Evolutionary conservation across 129 eudicot genomes (phyloP).

Genomic region (Helichrysum umbraculigerum): DNA sequence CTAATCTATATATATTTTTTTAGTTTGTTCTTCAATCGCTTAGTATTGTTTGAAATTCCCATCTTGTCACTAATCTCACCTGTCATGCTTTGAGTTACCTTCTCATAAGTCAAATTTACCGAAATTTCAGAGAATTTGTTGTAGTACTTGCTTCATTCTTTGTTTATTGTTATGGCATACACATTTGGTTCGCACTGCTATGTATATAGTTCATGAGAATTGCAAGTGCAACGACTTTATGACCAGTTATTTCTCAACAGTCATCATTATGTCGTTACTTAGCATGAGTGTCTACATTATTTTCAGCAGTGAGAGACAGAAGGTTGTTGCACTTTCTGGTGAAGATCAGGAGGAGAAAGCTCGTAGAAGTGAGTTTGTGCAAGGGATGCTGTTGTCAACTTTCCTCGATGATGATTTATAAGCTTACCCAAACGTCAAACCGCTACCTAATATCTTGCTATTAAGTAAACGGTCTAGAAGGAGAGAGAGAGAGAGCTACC

Average conservation of each 20-base stretch:
- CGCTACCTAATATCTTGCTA: not conserved
- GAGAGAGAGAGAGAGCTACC: constrained; percentile 18
- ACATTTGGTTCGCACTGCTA: not conserved
- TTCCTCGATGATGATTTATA: constrained; percentile 67
- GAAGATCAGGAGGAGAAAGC: constrained; percentile 88
- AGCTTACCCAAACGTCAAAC: constrained; percentile 18
- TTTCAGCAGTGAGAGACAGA: constrained; percentile 42
- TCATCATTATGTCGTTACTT: not conserved
- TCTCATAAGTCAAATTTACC: not conserved
- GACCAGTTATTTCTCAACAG: too few species aligned
- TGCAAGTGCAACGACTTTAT: too few species aligned
- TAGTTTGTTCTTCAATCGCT: too few species aligned
- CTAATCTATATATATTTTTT: not conserved
- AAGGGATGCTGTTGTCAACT: constrained; percentile 75
- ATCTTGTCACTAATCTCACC: not conserved
- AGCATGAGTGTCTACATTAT: not conserved
- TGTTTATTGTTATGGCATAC: not conserved
- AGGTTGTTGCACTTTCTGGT: constrained; percentile 45
- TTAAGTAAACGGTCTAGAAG: constrained; percentile 15
- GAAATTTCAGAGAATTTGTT: not conserved
- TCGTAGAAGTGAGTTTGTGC: constrained; percentile 77
- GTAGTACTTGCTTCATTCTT: not conserved
- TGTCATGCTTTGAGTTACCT: not conserved
- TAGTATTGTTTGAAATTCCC: not conserved
- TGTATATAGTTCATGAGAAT: too few species aligned